Conservation (phyloP, 352 stramenopile species). For the Phytophthora colocasiae region DNA sequence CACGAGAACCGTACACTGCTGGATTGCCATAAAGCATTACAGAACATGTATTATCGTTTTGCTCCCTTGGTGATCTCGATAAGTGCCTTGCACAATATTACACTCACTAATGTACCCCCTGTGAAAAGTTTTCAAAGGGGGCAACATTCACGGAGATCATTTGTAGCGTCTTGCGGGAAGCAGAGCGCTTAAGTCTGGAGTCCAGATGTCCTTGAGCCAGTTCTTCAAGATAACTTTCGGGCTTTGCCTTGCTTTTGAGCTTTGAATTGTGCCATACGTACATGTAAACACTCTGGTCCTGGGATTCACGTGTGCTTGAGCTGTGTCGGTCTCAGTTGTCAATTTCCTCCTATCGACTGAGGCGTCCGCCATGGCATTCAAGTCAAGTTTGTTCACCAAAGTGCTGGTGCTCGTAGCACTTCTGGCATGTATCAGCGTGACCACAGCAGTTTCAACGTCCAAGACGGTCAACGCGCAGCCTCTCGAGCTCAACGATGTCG, state of each 20-base stretch:
- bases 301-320: background rate
- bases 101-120: no score
- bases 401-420: background rate
- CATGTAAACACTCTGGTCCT: no score
- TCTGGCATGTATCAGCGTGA: slow-evolving; percentile 2
- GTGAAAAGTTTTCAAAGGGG: no score
- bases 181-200: background rate
- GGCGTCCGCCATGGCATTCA: background rate
- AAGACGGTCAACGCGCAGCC: background rate
- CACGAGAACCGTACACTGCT: no score
- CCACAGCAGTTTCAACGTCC: background rate
- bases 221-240: background rate
- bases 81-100: no score
- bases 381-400: background rate
- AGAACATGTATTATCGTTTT: no score
- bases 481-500: background rate
- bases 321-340: background rate
- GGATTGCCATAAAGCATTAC: no score
- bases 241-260: background rate
- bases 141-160: no score
- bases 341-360: slow-evolving; percentile 2
- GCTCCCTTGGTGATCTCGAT: no score
- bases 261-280: background rate
- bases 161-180: background rate
- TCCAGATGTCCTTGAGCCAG: background rate